Base-by-base conservation (phyloP, 768 basidiomycete species). In the Collybiopsis luxurians region DNA sequence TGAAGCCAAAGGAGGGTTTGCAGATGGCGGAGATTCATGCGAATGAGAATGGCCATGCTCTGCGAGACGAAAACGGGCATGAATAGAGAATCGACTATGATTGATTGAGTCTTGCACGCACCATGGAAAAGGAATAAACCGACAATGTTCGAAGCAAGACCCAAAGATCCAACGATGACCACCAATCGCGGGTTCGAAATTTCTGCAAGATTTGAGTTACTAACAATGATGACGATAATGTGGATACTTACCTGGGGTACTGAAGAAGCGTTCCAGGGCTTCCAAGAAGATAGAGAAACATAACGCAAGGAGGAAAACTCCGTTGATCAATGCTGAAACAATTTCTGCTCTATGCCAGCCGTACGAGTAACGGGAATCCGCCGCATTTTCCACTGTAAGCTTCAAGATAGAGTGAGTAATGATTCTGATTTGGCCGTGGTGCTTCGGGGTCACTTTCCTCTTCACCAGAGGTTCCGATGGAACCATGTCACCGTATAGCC, bases 281-380 rank as follows among this genome's bases (percentile, higher is more conserved):
- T 99, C 96, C 63, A 98, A 75, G 45, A 83, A 87, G 61, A 99
- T 98, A 4, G 95, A 94, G 73, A 98, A 95, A 73, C 97, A 99
- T 0, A 98, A 83, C 0, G 97, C 97, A 50, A 60, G 39, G 5
- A 99, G 83, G 76, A 98, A 98, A 55, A 98, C 94, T 51, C 97
- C 97, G 65, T 99, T 99, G 62, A 98, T 75, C 44, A 98, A 79
- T 0, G 97, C 97, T 21, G 95, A 95, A 6, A 98, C 81, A 59
- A 97, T 95, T 68, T 97, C 95, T 17, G 97, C 97, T 60, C 97
- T 81, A 71, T 98, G 95, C 96, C 95, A 98, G n/a, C 95, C 96
- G 69, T 98, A 98, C 4, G 96, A 94, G 71, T 97, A 97, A 49
- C 86, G 82, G 27, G 89, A 81, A 71, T 89, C 83, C 30, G 73